Base-by-base conservation (phyloP, 2,329 filamentous ascomycete species). In the Fusarium zealandicum region DNA sequence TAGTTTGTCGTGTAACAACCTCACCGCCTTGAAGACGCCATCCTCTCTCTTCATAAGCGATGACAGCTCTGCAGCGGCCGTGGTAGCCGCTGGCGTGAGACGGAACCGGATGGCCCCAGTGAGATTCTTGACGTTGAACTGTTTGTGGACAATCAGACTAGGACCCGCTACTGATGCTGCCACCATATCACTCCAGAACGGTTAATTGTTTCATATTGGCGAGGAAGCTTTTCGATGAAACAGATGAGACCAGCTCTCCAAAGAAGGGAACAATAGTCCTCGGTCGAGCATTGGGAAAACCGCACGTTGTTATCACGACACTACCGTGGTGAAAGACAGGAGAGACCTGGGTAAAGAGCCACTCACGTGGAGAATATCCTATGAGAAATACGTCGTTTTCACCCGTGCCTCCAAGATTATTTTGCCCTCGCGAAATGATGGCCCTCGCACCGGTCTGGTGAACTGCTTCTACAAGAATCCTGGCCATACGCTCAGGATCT, bases 241-340 rank as follows among this genome's bases (percentile, higher is more conserved):
- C 10, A 6, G 30, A 35, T 39, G 17, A 27, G 33, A 51, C 49
- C 4, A 37, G 39, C 44, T 66, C 54, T 14, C 88, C 88, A 62
- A 90, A 91, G 73, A 91, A 91, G 0, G 88, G 88, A 2, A 90
- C 85, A 30, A 90, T 82, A 79, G 89, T 86, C 3, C 85, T 90
- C 0, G 88, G 88, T 64, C 81, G 83, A 6, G 81, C 87, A 61
- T 81, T 87, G 66, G 86, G 87, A 20, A 91, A 75, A 2, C 87
- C 87, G 35, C 87, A 88, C 1, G 88, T 88, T 1, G 87, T 0
- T 0, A 88, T 91, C 5, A 88, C 88, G 1, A 88, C 88, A 10
- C 88, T 88, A 10, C 88, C 87, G 55, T 90, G 88, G 53, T 90
- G 88, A 2, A 90, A 81, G 2, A 87, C 86, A 0, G 84, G 85